phyloP scores from a whole-genome alignment of 352 stramenopile genomes.

The Phytophthora sp. region DNA sequence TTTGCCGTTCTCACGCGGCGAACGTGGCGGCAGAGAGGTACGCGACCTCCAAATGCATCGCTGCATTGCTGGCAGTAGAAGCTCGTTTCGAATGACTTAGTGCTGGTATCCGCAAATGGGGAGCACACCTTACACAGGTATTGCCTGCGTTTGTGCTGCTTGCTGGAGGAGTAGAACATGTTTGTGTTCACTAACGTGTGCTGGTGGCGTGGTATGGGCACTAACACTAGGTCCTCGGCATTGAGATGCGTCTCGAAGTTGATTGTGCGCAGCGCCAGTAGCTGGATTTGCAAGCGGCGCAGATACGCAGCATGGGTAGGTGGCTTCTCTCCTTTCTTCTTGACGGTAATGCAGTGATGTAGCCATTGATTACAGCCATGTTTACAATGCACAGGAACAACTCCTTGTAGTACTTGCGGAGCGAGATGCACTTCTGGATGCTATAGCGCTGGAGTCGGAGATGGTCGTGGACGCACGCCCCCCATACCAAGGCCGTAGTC shows the following conservation, averaged over 20 bases:
- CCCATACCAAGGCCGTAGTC: slow-evolving; percentile 21
- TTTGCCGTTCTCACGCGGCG: neutral
- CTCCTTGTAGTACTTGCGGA: slow-evolving; percentile 35
- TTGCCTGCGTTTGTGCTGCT: slow-evolving; percentile 19
- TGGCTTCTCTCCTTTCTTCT: neutral
- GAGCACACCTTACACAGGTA: slow-evolving; percentile 36
- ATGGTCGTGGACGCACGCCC: slow-evolving; percentile 18
- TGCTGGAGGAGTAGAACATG: slow-evolving; percentile 7
- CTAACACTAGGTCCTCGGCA: slow-evolving; percentile 17
- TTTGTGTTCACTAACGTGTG: slow-evolving; percentile 14
- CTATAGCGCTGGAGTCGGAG: slow-evolving; percentile 21
- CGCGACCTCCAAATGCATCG: neutral
- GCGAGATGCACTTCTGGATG: slow-evolving; percentile 17
- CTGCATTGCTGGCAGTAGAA: slow-evolving; percentile 10
- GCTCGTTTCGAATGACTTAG: slow-evolving; percentile 17
- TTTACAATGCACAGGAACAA: slow-evolving; percentile 32
- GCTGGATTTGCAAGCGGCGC: slow-evolving; percentile 18
- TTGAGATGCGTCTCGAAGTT: slow-evolving; percentile 17
- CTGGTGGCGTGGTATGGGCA: slow-evolving; percentile 1
- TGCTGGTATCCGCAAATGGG: slow-evolving; percentile 2
- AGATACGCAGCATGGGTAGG: slow-evolving; percentile 25
- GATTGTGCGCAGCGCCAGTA: neutral
- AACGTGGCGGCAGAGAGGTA: neutral
- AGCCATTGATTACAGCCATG: slow-evolving; percentile 24
- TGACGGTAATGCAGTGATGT: slow-evolving; percentile 13